Base-by-base conservation (phyloP, 2,329 filamentous ascomycete genomes). In the Apiospora kogelbergensis region DNA sequence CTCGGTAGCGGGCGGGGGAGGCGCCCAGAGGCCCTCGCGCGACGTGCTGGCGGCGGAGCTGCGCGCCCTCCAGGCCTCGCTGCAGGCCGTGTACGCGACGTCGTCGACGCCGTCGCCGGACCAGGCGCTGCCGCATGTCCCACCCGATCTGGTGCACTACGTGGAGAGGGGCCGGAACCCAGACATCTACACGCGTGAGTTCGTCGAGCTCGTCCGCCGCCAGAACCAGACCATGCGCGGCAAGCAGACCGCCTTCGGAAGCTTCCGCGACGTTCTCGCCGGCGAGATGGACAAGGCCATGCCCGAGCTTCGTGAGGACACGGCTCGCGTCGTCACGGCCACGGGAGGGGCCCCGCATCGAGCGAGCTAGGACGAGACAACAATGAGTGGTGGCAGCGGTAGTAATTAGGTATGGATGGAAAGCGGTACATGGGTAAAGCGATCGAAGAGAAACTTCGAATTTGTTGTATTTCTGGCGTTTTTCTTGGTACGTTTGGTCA, bases 181-280 rank as follows among this genome's bases (percentile, higher is more conserved):
- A 2, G 90, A 92, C 80, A 92, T 92, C 74, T 92, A 92, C 83
- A 92, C 90, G 68, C 85, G 90, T 75, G 90, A 92, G 81, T 92
- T 92, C 75, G 89, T 92, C 75, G 90, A 92, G 85, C 83, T 90
- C 67, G 89, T 90, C 30, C 82, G 89, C 68, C 83, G 89, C 63
- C 84, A 86, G 48, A 92, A 92, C 81, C 90, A 92, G 83, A 81
- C 90, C 71, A 85, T 90, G 82, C 84, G 86, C 74, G 90, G 90
- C 68, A 92, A 91, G 82, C 83, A 85, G 79, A 78, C 80, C 74
- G 90, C 89, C 44, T 92, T 91, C 76, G 83, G 78, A 13, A 74
- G 79, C 40, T 91, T 92, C 76, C 81, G 89, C 67, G 89, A 92
- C 79, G 82, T 89, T 30, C 81, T 92, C 2, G 90, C 89, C 15